These are phyloP conservation scores for Candida morakotiae DNA, from an alignment of 805 yeast genomes.

Conservation along the genomic window DNA sequence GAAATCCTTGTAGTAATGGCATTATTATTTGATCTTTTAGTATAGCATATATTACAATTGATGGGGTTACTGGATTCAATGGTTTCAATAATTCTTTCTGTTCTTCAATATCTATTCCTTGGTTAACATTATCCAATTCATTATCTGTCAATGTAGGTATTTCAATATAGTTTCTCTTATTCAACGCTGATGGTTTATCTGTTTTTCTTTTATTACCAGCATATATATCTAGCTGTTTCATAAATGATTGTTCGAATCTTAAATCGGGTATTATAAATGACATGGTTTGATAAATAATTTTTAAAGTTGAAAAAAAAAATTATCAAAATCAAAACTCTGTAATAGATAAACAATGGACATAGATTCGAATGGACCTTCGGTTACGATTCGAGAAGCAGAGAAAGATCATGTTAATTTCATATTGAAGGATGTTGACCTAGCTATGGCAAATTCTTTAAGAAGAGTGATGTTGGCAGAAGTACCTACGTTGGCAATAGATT, in stretches of 20 bases:
- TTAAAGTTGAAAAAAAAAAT: background rate
- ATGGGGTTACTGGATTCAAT: constrained; percentile 38
- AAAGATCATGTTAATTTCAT: constrained; percentile 89
- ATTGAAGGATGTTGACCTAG: constrained; percentile 77
- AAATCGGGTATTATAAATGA: constrained; percentile 50
- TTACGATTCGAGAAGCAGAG: constrained; percentile 83
- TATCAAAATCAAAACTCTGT: background rate
- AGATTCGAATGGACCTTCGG: constrained; percentile 58
- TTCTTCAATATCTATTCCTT: constrained; percentile 13
- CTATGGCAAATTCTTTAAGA: constrained; percentile 89
- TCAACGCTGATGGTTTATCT: background rate
- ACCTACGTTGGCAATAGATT: constrained; percentile 93
- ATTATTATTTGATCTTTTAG: constrained; percentile 48
- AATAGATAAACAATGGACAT: constrained; percentile 16
- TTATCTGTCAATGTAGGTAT: constrained; percentile 12
- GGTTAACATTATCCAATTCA: constrained; percentile 16
- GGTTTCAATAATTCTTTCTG: constrained; percentile 18
- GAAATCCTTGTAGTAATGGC: constrained; percentile 52
- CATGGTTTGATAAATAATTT: constrained; percentile 5
- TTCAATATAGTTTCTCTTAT: background rate
- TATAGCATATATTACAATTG: constrained; percentile 44
- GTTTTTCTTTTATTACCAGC: constrained; percentile 18
- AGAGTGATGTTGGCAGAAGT: constrained; percentile 93
- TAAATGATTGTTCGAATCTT: constrained; percentile 62
- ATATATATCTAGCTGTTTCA: constrained; percentile 26